phyloP scores from a whole-genome alignment of 2,329 filamentous ascomycete genomes.

The Sporothrix pallida region DNA sequence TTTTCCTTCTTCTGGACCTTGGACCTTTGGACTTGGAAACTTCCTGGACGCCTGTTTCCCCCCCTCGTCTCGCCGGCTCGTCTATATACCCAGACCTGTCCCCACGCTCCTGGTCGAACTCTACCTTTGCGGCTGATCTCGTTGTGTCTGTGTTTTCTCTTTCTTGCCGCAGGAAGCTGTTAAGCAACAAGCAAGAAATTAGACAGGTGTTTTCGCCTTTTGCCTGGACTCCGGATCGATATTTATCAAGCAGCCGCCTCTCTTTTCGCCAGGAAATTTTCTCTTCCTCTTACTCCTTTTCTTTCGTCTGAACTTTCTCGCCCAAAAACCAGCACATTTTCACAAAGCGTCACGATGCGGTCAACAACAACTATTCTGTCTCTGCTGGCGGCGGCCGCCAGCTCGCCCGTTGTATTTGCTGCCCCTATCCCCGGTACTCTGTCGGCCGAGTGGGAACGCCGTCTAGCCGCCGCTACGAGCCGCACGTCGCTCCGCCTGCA shows the following conservation, averaged over 20 bases:
- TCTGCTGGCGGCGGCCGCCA: conserved; percentile 30
- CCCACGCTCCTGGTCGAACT: background rate
- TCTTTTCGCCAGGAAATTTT: background rate
- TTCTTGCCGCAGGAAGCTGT: background rate
- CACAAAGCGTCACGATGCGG: conserved; percentile 26
- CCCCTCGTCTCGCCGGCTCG: conserved; percentile 2
- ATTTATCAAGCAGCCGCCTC: conserved; percentile 16
- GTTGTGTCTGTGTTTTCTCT: background rate
- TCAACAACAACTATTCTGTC: conserved; percentile 29
- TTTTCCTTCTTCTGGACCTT: background rate
- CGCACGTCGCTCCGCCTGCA: conserved; percentile 16
- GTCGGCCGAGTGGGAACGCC: conserved; percentile 25
- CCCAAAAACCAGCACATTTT: background rate
- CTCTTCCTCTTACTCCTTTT: background rate
- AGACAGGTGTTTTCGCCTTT: background rate
- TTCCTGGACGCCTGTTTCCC: background rate
- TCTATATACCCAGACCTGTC: background rate
- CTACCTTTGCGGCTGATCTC: conserved; percentile 11
- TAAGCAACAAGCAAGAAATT: background rate
- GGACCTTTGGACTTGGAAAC: background rate
- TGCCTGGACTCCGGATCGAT: background rate
- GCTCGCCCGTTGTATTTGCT: conserved; percentile 24
- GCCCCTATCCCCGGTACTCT: conserved; percentile 23
- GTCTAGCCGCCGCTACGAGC: conserved; percentile 10
- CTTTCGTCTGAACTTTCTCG: background rate